These are phyloP conservation scores for Acanthamoeba healyi DNA, from an alignment of 208 protist species.

Conservation along the genomic window DNA sequence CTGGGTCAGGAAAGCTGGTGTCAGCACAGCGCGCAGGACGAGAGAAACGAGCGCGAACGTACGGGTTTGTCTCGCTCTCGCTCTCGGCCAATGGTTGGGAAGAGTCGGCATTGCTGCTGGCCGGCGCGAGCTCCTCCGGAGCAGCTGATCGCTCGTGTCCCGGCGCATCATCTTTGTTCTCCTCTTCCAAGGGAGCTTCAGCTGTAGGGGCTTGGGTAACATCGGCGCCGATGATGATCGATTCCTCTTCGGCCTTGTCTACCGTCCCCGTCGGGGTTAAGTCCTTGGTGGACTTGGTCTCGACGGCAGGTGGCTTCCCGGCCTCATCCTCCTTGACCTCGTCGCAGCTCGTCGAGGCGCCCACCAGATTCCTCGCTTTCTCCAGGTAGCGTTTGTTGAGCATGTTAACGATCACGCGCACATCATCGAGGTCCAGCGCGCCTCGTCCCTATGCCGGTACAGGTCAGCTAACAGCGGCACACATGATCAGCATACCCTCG, in stretches of 20 bases:
- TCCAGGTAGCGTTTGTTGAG: conserved; percentile 55
- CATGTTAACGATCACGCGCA: conserved; percentile 67
- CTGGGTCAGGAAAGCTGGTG: neutral
- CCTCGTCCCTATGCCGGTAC: neutral
- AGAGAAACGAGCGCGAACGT: neutral
- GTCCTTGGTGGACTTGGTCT: neutral
- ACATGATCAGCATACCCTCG: neutral
- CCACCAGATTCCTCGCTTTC: neutral
- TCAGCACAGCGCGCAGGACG: too few relatives aligned
- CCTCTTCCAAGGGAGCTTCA: neutral
- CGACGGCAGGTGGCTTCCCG: neutral
- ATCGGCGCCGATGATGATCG: neutral
- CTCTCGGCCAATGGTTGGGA: too few relatives aligned
- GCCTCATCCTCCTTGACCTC: neutral
- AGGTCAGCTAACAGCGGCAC: neutral
- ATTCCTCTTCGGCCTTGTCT: neutral
- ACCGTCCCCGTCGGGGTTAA: neutral
- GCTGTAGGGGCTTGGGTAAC: neutral
- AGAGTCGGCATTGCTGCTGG: too few relatives aligned
- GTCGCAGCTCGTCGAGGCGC: neutral
- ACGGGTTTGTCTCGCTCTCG: too few relatives aligned
- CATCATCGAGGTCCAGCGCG: conserved; percentile 30
- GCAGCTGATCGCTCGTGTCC: neutral
- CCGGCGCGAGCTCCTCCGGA: too few relatives aligned
- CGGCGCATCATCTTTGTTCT: neutral